Evolutionary conservation across 306 rosid genomes (phyloP).

Genomic region (Vigna unguiculata): DNA sequence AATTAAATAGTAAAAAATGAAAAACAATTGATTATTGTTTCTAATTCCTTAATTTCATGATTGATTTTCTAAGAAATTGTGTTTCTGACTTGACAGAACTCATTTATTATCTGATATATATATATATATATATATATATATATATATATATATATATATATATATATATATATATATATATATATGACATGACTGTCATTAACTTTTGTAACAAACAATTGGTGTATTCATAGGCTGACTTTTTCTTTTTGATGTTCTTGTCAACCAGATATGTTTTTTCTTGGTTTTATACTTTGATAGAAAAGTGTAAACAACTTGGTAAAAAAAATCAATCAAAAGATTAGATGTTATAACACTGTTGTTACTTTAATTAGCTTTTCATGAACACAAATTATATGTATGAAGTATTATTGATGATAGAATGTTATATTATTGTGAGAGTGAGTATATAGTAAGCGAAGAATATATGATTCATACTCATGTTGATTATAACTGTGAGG

Average conservation of each 20-base stretch:
- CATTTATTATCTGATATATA: no score
- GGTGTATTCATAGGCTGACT: background rate
- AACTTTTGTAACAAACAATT: background rate
- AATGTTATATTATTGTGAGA: constrained; percentile 42
- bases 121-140: no score
- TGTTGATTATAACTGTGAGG: constrained; percentile 27
- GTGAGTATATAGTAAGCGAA: constrained; percentile 42
- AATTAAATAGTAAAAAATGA: no score
- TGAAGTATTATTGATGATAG: constrained; percentile 10
- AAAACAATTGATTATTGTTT: no score
- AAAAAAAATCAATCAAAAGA: background rate
- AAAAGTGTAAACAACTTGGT: constrained; percentile 10
- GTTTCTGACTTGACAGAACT: no score
- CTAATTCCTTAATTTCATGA: no score
- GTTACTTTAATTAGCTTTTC: background rate
- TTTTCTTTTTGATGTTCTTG: background rate
- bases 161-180: no score
- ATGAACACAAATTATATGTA: background rate
- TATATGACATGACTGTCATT: background rate
- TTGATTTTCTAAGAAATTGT: no score
- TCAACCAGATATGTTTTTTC: constrained; percentile 16
- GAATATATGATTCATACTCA: background rate
- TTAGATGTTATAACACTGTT: background rate
- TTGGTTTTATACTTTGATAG: background rate
- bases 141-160: no score